Evolutionary conservation across 169 alveolate genomes (phyloP).

Genomic region (Plasmodium billcollinsi): DNA sequence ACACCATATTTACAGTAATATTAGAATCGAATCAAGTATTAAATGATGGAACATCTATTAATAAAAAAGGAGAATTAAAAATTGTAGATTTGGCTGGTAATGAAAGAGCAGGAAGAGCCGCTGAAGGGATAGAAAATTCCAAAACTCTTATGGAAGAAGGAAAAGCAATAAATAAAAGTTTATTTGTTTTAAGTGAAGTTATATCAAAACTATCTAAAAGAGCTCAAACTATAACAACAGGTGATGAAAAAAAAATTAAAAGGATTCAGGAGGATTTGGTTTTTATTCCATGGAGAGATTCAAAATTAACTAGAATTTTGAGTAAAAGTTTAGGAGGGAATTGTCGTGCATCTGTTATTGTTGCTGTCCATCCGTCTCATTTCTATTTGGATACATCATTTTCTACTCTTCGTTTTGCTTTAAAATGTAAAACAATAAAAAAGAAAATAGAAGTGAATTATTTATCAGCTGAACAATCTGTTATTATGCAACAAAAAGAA

Average conservation of each 20-base stretch:
- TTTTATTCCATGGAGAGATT: conserved; percentile 86
- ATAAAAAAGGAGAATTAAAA: conserved; percentile 83
- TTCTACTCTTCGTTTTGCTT: conserved; percentile 85
- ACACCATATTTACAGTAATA: conserved; percentile 86
- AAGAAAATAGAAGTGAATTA: conserved; percentile 78
- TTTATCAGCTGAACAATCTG: conserved; percentile 86
- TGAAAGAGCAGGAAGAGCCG: conserved; percentile 85
- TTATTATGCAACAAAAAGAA: conserved; percentile 86
- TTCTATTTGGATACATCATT: conserved; percentile 83
- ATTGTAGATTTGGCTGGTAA: conserved; percentile 87
- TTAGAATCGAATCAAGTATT: conserved; percentile 82
- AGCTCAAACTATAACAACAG: conserved; percentile 83
- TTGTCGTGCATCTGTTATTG: conserved; percentile 85
- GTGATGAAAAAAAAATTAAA: conserved; percentile 75
- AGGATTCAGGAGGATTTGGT: conserved; percentile 81
- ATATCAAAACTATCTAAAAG: conserved; percentile 84
- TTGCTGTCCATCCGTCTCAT: conserved; percentile 86
- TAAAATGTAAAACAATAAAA: conserved; percentile 81
- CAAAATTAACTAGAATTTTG: conserved; percentile 85
- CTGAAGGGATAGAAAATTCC: conserved; percentile 85
- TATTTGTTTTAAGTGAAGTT: conserved; percentile 82
- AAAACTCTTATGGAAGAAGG: conserved; percentile 85
- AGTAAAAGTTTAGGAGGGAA: conserved; percentile 85
- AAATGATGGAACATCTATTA: conserved; percentile 81
- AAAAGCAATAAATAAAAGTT: conserved; percentile 83